Conservation (phyloP, 2,329 filamentous ascomycete genomes). For the Calonectria honghensis region DNA sequence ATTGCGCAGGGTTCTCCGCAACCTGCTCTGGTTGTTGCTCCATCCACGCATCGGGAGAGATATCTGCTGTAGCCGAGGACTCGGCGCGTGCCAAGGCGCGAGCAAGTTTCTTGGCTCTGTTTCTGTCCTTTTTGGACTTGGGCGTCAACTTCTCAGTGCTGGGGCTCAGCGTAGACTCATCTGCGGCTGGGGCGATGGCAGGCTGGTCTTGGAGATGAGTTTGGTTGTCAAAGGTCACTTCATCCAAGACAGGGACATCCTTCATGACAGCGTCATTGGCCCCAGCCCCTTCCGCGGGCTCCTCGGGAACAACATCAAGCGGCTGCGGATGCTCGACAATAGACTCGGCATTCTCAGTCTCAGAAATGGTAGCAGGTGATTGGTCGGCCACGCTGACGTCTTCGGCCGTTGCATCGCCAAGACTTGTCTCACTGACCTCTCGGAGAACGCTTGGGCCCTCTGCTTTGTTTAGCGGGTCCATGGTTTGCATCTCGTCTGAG, state of each 20-base stretch:
- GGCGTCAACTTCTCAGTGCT: slow-evolving; percentile 45
- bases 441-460: slow-evolving; percentile 10
- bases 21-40: not conserved
- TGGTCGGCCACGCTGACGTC: slow-evolving; percentile 28
- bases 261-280: not conserved
- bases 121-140: slow-evolving; percentile 61
- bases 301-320: not conserved
- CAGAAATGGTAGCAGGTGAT: not conserved
- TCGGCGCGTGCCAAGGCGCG: slow-evolving; percentile 40
- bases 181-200: not conserved
- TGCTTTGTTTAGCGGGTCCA: slow-evolving; percentile 4
- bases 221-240: slow-evolving; percentile 19
- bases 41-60: slow-evolving; percentile 2
- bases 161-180: slow-evolving; percentile 32
- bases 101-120: slow-evolving; percentile 59
- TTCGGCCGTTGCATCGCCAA: not conserved
- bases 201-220: slow-evolving; percentile 1
- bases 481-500: slow-evolving; percentile 8
- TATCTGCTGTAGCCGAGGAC: slow-evolving; percentile 26
- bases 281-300: not conserved
- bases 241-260: not conserved
- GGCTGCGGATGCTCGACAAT: not conserved
- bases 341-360: not conserved
- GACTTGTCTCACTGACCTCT: slow-evolving; percentile 17
- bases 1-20: slow-evolving; percentile 25